Evolutionary conservation across 2,329 filamentous ascomycete species (phyloP).

Genomic region (Geosmithia putterillii): DNA sequence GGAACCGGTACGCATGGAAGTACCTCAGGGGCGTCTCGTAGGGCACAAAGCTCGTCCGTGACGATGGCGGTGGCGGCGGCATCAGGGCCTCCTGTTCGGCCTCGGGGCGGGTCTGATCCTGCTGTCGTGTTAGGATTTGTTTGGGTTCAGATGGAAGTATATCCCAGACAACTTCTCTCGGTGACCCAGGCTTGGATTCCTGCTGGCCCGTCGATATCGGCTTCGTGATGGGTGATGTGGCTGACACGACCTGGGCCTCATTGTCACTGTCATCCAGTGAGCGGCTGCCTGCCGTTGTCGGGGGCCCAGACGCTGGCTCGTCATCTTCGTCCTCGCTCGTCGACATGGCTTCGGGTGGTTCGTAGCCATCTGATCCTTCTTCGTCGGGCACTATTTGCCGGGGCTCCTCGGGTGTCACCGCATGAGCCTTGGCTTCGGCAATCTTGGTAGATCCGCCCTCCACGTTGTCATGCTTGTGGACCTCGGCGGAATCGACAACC

Average conservation of each 20-base stretch:
- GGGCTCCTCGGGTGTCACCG: background rate
- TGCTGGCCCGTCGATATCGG: conserved; percentile 17
- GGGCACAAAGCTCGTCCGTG: conserved; percentile 26
- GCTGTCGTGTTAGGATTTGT: conserved; percentile 7
- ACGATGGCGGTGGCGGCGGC: background rate
- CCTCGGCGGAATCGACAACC: background rate
- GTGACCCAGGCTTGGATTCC: conserved; percentile 11
- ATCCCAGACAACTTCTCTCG: conserved; percentile 30
- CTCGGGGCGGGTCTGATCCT: conserved; percentile 5
- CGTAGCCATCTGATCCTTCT: background rate
- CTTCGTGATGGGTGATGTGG: conserved; percentile 9
- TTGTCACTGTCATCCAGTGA: conserved; percentile 12
- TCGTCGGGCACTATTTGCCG: background rate
- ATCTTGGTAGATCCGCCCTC: background rate
- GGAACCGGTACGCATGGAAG: conserved; percentile 85
- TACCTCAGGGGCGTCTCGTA: conserved; percentile 75
- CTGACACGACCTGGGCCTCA: conserved; percentile 11
- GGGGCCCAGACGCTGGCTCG: background rate
- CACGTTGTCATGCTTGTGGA: background rate
- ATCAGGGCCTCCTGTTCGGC: background rate
- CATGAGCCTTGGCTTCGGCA: background rate
- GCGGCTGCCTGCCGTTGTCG: conserved; percentile 11
- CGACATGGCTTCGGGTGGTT: background rate
- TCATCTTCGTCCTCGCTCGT: background rate
- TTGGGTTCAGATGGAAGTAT: conserved; percentile 2